These are phyloP conservation scores for Hyphopichia fennica DNA, from an alignment of 1,139 yeast species.

Conservation along the genomic window DNA sequence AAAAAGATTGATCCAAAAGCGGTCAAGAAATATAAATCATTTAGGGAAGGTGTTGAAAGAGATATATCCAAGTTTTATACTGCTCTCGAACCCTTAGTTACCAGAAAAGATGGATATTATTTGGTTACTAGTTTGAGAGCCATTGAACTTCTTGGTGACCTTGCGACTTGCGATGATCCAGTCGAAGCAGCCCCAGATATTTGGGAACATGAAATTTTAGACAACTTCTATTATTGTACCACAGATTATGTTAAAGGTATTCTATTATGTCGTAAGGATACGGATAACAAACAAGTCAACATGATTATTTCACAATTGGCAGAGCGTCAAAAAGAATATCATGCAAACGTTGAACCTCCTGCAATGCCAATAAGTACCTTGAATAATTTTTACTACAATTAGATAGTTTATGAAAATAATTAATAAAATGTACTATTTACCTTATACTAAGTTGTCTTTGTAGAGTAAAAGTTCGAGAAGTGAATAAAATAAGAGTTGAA, in stretches of 20 bases:
- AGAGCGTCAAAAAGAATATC: constrained; percentile 34
- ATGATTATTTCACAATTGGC: constrained; percentile 29
- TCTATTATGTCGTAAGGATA: constrained; percentile 45
- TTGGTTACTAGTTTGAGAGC: constrained; percentile 53
- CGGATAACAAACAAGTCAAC: constrained; percentile 34
- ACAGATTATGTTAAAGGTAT: constrained; percentile 61
- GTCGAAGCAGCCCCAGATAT: constrained; percentile 50
- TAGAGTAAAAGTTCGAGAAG: too few species aligned
- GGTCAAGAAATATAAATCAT: constrained; percentile 42
- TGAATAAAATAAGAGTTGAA: too few species aligned
- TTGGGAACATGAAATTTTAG: constrained; percentile 57
- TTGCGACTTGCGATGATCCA: constrained; percentile 57
- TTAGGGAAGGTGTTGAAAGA: constrained; percentile 41
- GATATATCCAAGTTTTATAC: constrained; percentile 70
- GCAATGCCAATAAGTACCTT: constrained; percentile 32
- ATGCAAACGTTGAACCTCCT: constrained; percentile 36
- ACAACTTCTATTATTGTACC: constrained; percentile 66
- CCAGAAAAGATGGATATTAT: constrained; percentile 47
- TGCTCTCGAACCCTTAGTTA: constrained; percentile 55
- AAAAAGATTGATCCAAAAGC: constrained; percentile 62
- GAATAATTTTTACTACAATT: constrained; percentile 32
- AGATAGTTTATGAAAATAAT: background rate
- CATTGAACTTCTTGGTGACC: constrained; percentile 70
- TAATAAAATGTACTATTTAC: too few species aligned
- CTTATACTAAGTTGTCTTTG: too few species aligned